Evolutionary conservation across 2,329 filamentous ascomycete genomes (phyloP), one percentile per base, ranked within the genome.

Genomic region (Colletotrichum zoysiae): DNA sequence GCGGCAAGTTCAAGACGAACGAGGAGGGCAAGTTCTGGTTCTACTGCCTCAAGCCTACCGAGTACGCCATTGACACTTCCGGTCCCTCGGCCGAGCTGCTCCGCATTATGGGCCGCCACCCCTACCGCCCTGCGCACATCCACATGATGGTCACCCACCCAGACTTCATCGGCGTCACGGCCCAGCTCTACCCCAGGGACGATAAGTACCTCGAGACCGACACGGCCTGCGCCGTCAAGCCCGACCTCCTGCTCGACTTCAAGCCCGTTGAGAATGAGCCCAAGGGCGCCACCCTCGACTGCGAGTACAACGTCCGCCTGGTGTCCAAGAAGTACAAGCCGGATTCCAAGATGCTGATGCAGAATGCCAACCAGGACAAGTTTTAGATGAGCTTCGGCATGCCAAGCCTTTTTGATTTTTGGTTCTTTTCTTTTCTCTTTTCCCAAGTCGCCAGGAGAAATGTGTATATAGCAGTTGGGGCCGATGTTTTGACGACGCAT

Each of bases 161-260:
- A 14, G 86, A 86, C 35, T 90, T 90, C 82, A 90, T 89, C 76
- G 78, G 88, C 85, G n/a, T 92, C 60, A 89, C 89, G 1, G 92
- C 90, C 1, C 90, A 92, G 77, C 90, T 92, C 73, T 92, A 92
- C 77, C 89, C 91, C 77, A 82, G 85, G 66, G 81, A 84, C 70
- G 86, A 87, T 79, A 83, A 86, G 67, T 89, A 91, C 75, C 83
- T 91, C 20, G 73, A 75, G 35, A 78, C 80, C 33, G 80, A 82
- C 68, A 80, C 80, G 0, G 80, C 80, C 8, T 81, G 81, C 62
- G 80, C 80, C 14, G 80, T 82, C 26, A 81, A 82, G 72, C 75
- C 78, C 40, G 78, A 83, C 62, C 78, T 84, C 2, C 76, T 84
- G 16, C 82, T 84, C n/a, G 81, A 84, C 38, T 86, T 86, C 71